Evolutionary conservation across 2,329 filamentous ascomycete species (phyloP).

Genomic region (Biscogniauxia mediterranea): DNA sequence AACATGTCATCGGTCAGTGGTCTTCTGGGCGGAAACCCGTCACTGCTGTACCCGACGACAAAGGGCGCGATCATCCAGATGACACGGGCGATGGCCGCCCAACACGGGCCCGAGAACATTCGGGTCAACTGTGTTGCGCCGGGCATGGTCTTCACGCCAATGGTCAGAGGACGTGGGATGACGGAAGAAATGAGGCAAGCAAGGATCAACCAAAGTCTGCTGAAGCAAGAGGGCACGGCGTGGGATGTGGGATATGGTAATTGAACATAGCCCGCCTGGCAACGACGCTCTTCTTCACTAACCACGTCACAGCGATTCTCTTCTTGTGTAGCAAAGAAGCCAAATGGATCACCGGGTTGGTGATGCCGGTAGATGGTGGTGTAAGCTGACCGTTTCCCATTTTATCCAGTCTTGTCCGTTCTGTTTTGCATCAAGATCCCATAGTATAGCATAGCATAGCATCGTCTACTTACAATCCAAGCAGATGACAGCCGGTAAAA

Average conservation of each 20-base stretch:
- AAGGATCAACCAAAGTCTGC: slow-evolving; percentile 26
- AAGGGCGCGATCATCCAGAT: slow-evolving; percentile 33
- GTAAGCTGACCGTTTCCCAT: slow-evolving; percentile 17
- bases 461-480: not conserved
- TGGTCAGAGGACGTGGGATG: slow-evolving; percentile 27
- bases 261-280: not conserved
- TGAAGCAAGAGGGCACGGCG: slow-evolving; percentile 27
- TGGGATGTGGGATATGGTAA: slow-evolving; percentile 31
- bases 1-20: slow-evolving; percentile 37
- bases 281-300: not conserved
- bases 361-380: slow-evolving; percentile 31
- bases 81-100: slow-evolving; percentile 21
- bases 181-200: slow-evolving; percentile 27
- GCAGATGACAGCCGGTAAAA: not conserved
- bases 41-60: slow-evolving; percentile 32
- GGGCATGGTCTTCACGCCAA: slow-evolving; percentile 30
- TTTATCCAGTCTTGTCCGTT: not conserved
- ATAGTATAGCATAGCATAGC: not conserved
- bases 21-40: slow-evolving; percentile 28
- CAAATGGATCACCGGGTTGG: slow-evolving; percentile 28
- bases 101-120: slow-evolving; percentile 20
- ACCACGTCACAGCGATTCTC: slow-evolving; percentile 19
- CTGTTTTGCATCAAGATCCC: not conserved
- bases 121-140: slow-evolving; percentile 23
- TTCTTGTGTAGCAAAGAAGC: slow-evolving; percentile 30